Base-by-base conservation (phyloP, 306 rosid species). In the Quercus engelmannii region DNA sequence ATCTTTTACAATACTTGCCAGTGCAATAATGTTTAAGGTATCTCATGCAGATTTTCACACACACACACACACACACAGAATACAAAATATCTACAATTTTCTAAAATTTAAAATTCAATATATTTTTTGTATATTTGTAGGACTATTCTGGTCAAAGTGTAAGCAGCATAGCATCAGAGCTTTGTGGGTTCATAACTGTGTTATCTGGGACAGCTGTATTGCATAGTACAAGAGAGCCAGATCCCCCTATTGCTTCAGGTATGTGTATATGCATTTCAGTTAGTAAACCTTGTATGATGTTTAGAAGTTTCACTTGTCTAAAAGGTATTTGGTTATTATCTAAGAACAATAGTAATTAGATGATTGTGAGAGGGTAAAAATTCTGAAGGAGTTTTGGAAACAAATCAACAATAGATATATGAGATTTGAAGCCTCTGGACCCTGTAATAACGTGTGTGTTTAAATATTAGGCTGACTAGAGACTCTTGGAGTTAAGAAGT, bases 11-110 rank as follows among this genome's bases (percentile, higher is more conserved):
- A 92, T 95, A 78, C 85, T 92, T 25, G 99, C 98, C 76, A 91
- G 97, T 63, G 90, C 87, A 65, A 92, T 95, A 76, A 95, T 95
- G 99, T 95, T 92, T 52, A 95, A 92, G 99, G 98, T 91, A 82
- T 67, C 79, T 71, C 41, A 74, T 61, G 33, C 79, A 63, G 80
- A 59, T 52, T 69, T 55, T 70, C 26, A 69, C 54, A 49, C 54
- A 12, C 54, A 0, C 52, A 46, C 52, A 46, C 52, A 46, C 54
- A 11, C 52, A 46, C 14, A 10, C 15, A 12, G 72, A 80, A 35
- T 55, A 63, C 30, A 43, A 77, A 57, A 28, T 25, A 79, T 87
- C 74, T 49, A 38, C 75, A 51, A 43, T 73, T 31, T 82, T 43
- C 69, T 58, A 4, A 74, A 72, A 72, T 71, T 68, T 46, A 35